A percentile compares a stretch with the other conserved stretches of the same genome.
Conservation (phyloP, 768 basidiomycete genomes). For the Lactarius sanguifluus region DNA sequence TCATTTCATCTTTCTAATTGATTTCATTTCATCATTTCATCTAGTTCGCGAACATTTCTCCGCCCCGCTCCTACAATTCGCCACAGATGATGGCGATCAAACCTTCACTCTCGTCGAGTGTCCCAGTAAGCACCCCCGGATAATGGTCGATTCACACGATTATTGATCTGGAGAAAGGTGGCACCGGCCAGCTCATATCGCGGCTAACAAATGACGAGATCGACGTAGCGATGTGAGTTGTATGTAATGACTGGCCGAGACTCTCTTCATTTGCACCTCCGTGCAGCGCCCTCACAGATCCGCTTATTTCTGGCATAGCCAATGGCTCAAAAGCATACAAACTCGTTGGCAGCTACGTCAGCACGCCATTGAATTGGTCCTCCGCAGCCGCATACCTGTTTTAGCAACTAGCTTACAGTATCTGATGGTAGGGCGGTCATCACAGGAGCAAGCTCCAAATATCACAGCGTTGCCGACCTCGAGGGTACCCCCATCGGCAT, state of each 20-base stretch:
- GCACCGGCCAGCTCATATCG: conserved; percentile 81
- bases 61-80: conserved; percentile 86
- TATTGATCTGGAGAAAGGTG: conserved; percentile 48
- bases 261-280: neutral
- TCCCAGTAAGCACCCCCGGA: conserved; percentile 55
- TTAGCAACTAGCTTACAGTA: conserved; percentile 2
- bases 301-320: conserved; percentile 88
- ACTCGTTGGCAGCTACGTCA: conserved; percentile 90
- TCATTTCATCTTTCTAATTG: neutral
- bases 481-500: conserved; percentile 85
- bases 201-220: conserved; percentile 74
- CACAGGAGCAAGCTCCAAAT: conserved; percentile 73
- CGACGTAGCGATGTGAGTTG: conserved; percentile 73
- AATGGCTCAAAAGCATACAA: conserved; percentile 87
- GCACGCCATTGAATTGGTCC: conserved; percentile 85
- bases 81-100: conserved; percentile 60
- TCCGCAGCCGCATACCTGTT: neutral
- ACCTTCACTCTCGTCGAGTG: conserved; percentile 88
- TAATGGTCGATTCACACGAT: neutral
- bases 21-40: neutral
- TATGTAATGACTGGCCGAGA: conserved; percentile 1
- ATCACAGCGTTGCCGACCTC: conserved; percentile 69
- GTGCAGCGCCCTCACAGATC: conserved; percentile 81
- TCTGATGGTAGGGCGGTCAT: conserved; percentile 75
- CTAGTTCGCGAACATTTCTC: conserved; percentile 88